Base-by-base conservation (phyloP, 2,329 filamentous ascomycete genomes). In the Fonsecaea multimorphosa region DNA sequence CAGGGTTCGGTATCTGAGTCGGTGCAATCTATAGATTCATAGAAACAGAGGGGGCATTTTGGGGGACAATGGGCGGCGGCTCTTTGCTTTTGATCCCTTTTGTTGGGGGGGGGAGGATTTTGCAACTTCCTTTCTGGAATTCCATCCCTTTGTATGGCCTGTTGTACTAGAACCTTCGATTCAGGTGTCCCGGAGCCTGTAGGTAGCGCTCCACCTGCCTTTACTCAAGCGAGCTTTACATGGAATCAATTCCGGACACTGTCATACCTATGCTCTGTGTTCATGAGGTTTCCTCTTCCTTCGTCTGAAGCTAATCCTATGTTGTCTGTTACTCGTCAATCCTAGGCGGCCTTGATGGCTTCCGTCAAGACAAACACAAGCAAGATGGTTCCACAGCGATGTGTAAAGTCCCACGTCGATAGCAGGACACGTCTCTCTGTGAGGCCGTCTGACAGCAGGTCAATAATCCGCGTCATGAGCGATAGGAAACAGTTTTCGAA, bases 1-100 rank as follows among this genome's bases (percentile, higher is more conserved):
- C 19, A 49, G 19, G 44, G 44, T 24, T 49, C 44, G 40, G 19
- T 29, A 46, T 46, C 56, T 9, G 56, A 58, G n/a, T 46, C 36
- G 11, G 56, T 51, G 27, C 36, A 24, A 7, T 54, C 46, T 19
- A 54, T 53, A 38, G 58, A 61, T 31, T 53, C 58, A 38, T 54
- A 49, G 44, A 49, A 12, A n/a, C n/a, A n/a, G 19, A 49, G 44
- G 11, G 16, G 19, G 9, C 5, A 6, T 27, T 14, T 49, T 4
- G 22, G 44, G 44, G 22, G 9, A 38, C 5, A n/a, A n/a, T n/a
- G n/a, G 36, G 12, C 5, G 44, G 9, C 22, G 44, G 44, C 19
- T 24, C 19, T 24, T 49, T 49, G 2, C 8, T 12, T n/a, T 46
- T 24, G 4, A 24, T 24, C 22, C 11, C 22, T 49, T 12, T n/a